Conservation (phyloP, 2,329 filamentous ascomycete species). For the Trichoderma sp. region DNA sequence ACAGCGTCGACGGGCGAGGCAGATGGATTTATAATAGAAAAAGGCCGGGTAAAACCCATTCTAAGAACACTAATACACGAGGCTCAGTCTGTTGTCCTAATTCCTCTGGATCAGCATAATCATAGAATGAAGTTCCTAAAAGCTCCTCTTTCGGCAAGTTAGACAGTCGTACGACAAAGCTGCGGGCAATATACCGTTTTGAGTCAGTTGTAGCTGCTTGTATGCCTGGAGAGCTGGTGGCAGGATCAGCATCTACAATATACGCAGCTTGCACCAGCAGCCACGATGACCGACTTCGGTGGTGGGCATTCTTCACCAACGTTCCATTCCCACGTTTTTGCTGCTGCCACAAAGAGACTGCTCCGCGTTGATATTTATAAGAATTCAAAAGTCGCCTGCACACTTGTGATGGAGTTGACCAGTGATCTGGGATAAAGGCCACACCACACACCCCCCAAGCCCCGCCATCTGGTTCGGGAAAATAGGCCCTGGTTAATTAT, state of each 20-base stretch:
- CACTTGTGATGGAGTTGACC: constrained; percentile 33
- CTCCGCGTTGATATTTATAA: constrained; percentile 39
- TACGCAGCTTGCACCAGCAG: background rate
- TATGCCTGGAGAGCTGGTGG: background rate
- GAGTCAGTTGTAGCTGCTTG: background rate
- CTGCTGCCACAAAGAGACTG: constrained; percentile 20
- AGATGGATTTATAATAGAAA: background rate
- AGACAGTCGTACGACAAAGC: background rate
- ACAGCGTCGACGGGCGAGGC: background rate
- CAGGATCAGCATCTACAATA: background rate
- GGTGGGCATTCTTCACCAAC: constrained; percentile 12
- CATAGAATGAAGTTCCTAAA: background rate
- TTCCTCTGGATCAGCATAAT: background rate
- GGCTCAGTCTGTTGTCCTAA: background rate
- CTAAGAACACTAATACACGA: background rate
- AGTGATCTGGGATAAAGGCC: constrained; percentile 25
- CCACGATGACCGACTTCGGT: constrained; percentile 11
- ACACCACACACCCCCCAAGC: constrained; percentile 19
- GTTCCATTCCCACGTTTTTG: constrained; percentile 7
- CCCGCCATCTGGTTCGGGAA: constrained; percentile 28
- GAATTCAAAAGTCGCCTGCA: constrained; percentile 32
- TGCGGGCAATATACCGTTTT: background rate
- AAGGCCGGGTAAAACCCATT: no score
- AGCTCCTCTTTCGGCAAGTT: background rate
- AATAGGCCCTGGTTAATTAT: constrained; percentile 25